These are phyloP conservation scores for Aspergillus sp. DNA, from an alignment of 2,329 filamentous ascomycete genomes.

Conservation along the genomic window DNA sequence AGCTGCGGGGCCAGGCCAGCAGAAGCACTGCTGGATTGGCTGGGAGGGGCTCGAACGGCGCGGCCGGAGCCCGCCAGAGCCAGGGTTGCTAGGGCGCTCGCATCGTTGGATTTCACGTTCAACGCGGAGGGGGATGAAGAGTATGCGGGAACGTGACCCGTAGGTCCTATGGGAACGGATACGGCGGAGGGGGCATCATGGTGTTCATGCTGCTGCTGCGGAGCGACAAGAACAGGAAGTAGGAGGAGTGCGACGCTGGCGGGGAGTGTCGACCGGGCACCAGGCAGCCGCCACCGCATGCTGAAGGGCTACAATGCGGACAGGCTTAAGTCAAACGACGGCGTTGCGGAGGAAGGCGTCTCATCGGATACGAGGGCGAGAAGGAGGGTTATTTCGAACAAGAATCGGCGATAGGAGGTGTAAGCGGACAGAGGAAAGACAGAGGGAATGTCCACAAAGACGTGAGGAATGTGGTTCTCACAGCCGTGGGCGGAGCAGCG, in stretches of 20 bases:
- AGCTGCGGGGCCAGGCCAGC: slow-evolving; percentile 77
- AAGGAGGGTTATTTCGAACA: background rate
- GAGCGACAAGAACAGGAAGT: slow-evolving; percentile 62
- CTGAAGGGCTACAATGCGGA: slow-evolving; percentile 41
- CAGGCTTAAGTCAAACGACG: slow-evolving; percentile 1
- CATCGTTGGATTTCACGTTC: slow-evolving; percentile 57
- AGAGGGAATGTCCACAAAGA: slow-evolving; percentile 6
- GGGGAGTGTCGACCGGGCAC: slow-evolving; percentile 55
- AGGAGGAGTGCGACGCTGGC: slow-evolving; percentile 60
- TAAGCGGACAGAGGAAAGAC: background rate
- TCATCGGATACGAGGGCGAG: slow-evolving; percentile 10
- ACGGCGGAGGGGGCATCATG: slow-evolving; percentile 29
- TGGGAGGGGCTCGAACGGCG: slow-evolving; percentile 93
- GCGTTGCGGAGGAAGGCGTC: background rate
- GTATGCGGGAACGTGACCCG: slow-evolving; percentile 21
- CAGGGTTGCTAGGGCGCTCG: slow-evolving; percentile 96
- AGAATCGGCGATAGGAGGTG: background rate
- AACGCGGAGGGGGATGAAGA: slow-evolving; percentile 24
- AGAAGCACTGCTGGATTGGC: slow-evolving; percentile 63
- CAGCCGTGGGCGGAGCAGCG: slow-evolving; percentile 8
- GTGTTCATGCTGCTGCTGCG: slow-evolving; percentile 58
- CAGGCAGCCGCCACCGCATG: slow-evolving; percentile 66
- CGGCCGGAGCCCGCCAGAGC: slow-evolving; percentile 75
- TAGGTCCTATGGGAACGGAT: slow-evolving; percentile 27
- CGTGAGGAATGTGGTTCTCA: slow-evolving; percentile 2